A percentile compares a stretch with the other conserved stretches of the same genome.
phyloP scores from a whole-genome alignment of 2,329 filamentous ascomycete genomes.

The Clarireedia sp. region DNA sequence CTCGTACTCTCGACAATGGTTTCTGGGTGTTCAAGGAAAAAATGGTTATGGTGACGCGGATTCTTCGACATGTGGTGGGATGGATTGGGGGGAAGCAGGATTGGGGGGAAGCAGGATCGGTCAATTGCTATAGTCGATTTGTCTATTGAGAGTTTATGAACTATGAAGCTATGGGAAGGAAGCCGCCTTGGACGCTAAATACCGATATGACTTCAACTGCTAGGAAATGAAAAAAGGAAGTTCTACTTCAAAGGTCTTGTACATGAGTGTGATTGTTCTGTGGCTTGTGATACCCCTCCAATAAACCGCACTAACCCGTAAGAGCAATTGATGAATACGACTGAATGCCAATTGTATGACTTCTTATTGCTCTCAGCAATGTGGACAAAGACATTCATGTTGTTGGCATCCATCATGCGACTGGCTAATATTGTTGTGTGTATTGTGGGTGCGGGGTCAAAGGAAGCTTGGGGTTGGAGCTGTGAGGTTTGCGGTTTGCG shows the following conservation, averaged over 20 bases:
- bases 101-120: conserved; percentile 29
- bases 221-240: conserved; percentile 25
- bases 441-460: too few relatives aligned
- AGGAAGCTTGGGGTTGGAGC: too few relatives aligned
- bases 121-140: conserved; percentile 28
- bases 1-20: conserved; percentile 26
- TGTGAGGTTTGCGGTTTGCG: too few relatives aligned
- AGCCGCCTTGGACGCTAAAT: conserved; percentile 30
- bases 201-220: conserved; percentile 23
- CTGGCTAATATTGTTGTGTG: too few relatives aligned
- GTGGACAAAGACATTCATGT: too few relatives aligned
- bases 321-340: too few relatives aligned
- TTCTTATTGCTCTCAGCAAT: too few relatives aligned
- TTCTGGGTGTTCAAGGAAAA: conserved; percentile 29
- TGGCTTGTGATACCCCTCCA: too few relatives aligned
- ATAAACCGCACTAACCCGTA: too few relatives aligned
- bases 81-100: conserved; percentile 27
- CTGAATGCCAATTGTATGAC: too few relatives aligned
- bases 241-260: conserved; percentile 19
- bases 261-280: background rate
- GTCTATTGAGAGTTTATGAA: conserved; percentile 29
- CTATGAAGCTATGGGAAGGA: conserved; percentile 23
- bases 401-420: too few relatives aligned
- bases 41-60: conserved; percentile 30
- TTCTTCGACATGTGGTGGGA: conserved; percentile 30